Percentiles rank a stretch among this genome's conserved stretches.
Evolutionary conservation across 75 land plant genomes (phyloP).

Genomic region (Chamaecyparis obtusa): DNA sequence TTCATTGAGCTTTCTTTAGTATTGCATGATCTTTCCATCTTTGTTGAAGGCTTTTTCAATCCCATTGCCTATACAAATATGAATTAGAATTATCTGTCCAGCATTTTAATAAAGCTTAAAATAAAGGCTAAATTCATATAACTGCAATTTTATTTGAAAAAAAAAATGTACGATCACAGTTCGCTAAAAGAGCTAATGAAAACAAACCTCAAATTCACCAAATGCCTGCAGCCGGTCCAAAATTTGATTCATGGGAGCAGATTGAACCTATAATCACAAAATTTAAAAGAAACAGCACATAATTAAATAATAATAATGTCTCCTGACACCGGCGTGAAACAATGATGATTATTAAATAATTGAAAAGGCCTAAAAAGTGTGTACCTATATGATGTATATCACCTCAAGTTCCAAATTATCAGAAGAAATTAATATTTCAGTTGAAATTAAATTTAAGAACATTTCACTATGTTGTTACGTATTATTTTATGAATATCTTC

Average conservation of each 20-base stretch:
- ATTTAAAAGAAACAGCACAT: constrained; percentile 13
- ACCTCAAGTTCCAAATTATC: background rate
- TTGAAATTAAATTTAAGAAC: background rate
- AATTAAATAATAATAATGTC: background rate
- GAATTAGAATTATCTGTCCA: background rate
- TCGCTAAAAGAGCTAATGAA: background rate
- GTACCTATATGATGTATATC: background rate
- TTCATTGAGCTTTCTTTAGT: background rate
- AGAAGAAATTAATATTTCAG: background rate
- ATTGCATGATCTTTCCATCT: background rate
- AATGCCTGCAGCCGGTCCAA: constrained; percentile 78
- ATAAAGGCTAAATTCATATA: background rate
- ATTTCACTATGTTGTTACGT: background rate
- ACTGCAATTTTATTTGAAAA: background rate
- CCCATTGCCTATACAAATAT: background rate
- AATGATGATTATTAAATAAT: background rate
- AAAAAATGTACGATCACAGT: background rate
- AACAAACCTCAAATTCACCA: constrained; percentile 95
- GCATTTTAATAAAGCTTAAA: background rate
- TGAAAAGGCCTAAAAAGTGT: background rate
- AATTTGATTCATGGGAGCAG: constrained; percentile 95
- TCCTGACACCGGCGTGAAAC: background rate
- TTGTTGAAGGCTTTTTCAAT: background rate
- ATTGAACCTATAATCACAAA: constrained; percentile 53
- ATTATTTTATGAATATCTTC: background rate